Base-by-base conservation (phyloP, 2,329 filamentous ascomycete species). In the Ilyonectria sp. region DNA sequence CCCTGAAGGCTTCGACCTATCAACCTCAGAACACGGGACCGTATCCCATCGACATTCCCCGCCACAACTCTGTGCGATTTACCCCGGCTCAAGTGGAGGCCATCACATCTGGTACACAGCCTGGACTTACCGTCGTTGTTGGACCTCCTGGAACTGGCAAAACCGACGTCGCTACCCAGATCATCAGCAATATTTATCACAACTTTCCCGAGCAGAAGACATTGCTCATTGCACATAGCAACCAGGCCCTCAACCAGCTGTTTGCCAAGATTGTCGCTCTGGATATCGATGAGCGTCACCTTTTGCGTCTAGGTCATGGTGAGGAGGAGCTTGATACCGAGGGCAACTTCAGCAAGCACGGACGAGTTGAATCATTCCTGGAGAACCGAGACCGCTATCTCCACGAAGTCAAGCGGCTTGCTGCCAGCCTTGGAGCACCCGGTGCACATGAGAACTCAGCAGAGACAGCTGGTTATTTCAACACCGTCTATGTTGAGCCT, bases 161-260 rank as follows among this genome's bases (percentile, higher is more conserved):
- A 85, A 99, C 96, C n/a, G 96, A 99, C 81, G 96, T 99, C 60
- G 95, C 94, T 54, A 98, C 95, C 5, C 96, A 99, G 80, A 97
- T 98, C 79, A 99, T 99, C 82, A 98, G 94, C 84, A 98, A 98
- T 80, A 93, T 99, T 74, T 99, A 99, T 78, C 95, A 98, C 84
- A 97, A 98, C 82, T 99, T 98, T 79, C 95, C 96, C 8, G 87
- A 92, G 70, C 94, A 99, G 80, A 92, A 94, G 74, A 99, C 96
- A 0, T 84, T 99, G 19, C 89, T 99, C 46, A 90, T 99, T 70
- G 96, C 96, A 5, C 96, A 99, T 80, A 98, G 95, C 81, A 99
- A 99, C 78, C 97, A 99, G 80, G 97, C 96, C 2, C 85, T 99
- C 10, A 99, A 99, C 77, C 96, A 99, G 79, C 86, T 99, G 1